Base-by-base conservation (phyloP, 2,329 filamentous ascomycete species). In the Aureobasidium sp. region DNA sequence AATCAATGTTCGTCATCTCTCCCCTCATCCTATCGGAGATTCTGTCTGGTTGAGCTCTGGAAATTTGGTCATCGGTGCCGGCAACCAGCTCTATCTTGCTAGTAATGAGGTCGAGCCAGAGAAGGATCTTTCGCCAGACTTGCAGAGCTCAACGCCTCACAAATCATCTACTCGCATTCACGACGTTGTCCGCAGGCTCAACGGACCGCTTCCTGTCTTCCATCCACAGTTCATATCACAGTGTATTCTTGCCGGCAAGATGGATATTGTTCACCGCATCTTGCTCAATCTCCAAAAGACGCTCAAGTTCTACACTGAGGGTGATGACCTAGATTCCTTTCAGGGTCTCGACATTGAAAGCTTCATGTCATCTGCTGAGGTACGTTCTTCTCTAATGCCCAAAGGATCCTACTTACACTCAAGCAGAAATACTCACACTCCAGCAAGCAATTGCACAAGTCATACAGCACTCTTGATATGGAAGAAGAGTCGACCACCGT, bases 141-240 rank as follows among this genome's bases (percentile, higher is more conserved):
- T 85, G 48, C 77, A 81, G 33, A 75, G 80, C 44, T 76, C 80
- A 2, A 75, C 79, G 6, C 73, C 75, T 76, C 69, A 79, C 45
- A 74, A 73, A 12, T 79, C 79, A 5, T 79, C 78, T 1, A 82
- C 85, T 71, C 87, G 94, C 70, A 77, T 96, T 5, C 96, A 95
- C 67, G 85, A 92, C 42, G 82, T 91, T 9, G 89, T 95, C 12
- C 88, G 89, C 67, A 81, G 89, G 17, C 54, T 97, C 53, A 97
- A 97, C 69, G 90, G 91, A 0, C 89, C 92, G 2, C 77, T 97
- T 7, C 91, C 94, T 0, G 81, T 95, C 2, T 99, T 96, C 68
- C 93, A 99, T 69, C 94, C 94, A 0, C 91, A 96, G 69, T 90
- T 96, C 63, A 76, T 97, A 29, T 88, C 89, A 58, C 90, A 97